Evolutionary conservation across 2,329 filamentous ascomycete genomes (phyloP), one percentile per base, ranked within the genome.

Genomic region (Colletotrichum incanum): DNA sequence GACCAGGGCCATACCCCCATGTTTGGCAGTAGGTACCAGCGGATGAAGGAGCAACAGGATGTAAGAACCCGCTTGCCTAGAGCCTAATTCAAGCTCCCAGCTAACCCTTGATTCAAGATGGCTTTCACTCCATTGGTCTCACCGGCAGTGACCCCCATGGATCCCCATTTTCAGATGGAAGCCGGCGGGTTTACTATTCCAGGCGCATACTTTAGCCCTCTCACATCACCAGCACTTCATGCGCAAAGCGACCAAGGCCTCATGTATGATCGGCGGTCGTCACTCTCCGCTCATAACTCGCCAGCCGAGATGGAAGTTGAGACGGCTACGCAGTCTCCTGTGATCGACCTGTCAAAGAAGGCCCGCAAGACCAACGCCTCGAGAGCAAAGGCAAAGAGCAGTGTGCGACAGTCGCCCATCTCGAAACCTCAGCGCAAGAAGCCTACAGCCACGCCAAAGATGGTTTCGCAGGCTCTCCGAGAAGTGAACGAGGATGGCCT

Each of bases 101-200:
- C 78, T 75, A 79, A 80, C 70, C 73, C 75, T 41, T 31, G 4
- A 31, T n/a, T 64, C 37, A 77, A 93, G 90, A 91, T 94, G 88
- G 86, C 91, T 12, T 95, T 95, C 78, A 96, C 93, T 2, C 94
- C 94, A 0, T 87, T 96, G 39, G 93, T 94, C 14, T 95, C 94
- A 23, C 94, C 94, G n/a, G 94, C 93, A 5, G 93, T 96, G 54
- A 95, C 93, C 2, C 93, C 94, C 28, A 86, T 95, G 62, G 94
- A 95, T 77, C 86, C 89, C 52, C 90, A 92, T 74, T 94, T 94
- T 78, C 86, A 88, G 56, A 84, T 89, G 72, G 88, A 91, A 31
- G 82, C 82, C 41, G 84, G 85, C 59, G 84, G 85, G 55, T 94
- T 90, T 76, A 87, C 89, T 7, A 86, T 93, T 4, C 91, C 92